phyloP scores from a whole-genome alignment of 1,139 yeast species.

The Pichia sp. region DNA sequence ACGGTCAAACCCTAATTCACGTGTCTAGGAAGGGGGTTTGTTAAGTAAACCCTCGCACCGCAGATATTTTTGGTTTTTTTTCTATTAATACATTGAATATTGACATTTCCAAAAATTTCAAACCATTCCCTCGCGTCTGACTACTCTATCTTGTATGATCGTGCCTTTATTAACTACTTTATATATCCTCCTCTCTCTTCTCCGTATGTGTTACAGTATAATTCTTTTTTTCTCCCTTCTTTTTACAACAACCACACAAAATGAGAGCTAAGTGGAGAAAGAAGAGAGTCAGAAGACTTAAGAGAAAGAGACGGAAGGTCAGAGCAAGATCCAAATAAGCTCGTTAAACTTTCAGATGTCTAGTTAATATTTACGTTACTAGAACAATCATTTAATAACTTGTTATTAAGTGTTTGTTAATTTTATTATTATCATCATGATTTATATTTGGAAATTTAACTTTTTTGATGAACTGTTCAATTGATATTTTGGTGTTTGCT shows the following conservation, averaged over 20 bases:
- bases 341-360: conserved; percentile 30
- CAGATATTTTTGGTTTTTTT: not conserved
- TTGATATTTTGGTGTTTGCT: not conserved
- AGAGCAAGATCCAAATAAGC: conserved; percentile 98
- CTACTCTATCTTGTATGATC: no score
- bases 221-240: not conserved
- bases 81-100: no score
- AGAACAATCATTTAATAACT: no score
- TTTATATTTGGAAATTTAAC: conserved; percentile 1
- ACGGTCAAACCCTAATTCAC: not conserved
- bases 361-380: not conserved
- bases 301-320: conserved; percentile 99
- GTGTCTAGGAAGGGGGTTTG: not conserved
- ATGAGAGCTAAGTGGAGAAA: conserved; percentile 98
- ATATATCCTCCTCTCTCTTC: conserved; percentile 4
- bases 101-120: no score
- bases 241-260: conserved; percentile 22
- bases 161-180: no score
- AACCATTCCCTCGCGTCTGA: not conserved
- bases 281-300: conserved; percentile 99
- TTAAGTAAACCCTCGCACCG: not conserved
- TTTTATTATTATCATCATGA: no score
- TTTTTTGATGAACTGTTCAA: not conserved
- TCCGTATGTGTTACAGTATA: conserved; percentile 6
- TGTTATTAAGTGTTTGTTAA: no score